A percentile compares a stretch with the other conserved stretches of the same genome.
These are phyloP conservation scores for Aurantiochytrium sp. DNA, from an alignment of 108 stramenopile genomes.

Conservation along the genomic window DNA sequence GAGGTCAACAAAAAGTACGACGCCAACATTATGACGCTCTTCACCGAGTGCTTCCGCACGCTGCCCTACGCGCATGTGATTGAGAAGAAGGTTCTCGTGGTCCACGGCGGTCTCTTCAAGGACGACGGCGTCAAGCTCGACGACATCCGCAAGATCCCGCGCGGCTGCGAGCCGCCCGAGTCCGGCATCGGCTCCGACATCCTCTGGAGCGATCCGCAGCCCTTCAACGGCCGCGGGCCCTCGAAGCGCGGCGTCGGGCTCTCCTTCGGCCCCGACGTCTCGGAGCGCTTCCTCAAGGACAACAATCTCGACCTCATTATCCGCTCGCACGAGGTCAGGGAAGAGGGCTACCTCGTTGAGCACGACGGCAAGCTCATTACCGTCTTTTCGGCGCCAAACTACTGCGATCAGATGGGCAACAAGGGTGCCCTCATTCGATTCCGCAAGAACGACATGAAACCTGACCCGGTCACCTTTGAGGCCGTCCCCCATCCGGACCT, in stretches of 20 bases:
- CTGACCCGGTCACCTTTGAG: constrained; percentile 79
- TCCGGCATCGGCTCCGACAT: constrained; percentile 91
- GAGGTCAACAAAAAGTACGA: constrained; percentile 98
- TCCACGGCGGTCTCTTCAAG: constrained; percentile 86
- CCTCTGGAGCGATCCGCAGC: constrained; percentile 96
- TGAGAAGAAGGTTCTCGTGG: constrained; percentile 81
- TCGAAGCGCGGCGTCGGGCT: constrained; percentile 93
- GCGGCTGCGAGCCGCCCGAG: constrained; percentile 86
- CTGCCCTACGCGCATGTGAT: constrained; percentile 81
- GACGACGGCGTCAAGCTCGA: constrained; percentile 77
- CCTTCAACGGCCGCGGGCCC: constrained; percentile 81
- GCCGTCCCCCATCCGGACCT: constrained; percentile 89
- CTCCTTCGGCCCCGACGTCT: constrained; percentile 93
- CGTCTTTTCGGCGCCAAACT: constrained; percentile 96
- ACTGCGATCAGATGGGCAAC: constrained; percentile 99
- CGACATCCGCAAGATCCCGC: constrained; percentile 73
- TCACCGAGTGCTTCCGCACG: constrained; percentile 83
- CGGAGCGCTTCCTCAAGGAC: constrained; percentile 70
- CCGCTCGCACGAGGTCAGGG: constrained; percentile 92
- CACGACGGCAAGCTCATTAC: constrained; percentile 98
- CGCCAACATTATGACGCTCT: constrained; percentile 85
- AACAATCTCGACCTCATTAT: constrained; percentile 80
- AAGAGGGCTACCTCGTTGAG: constrained; percentile 96
- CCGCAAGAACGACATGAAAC: constrained; percentile 63
- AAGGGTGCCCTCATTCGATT: constrained; percentile 96